Evolutionary conservation across 176 grass and related monocot genomes (phyloP).

Genomic region (Chloris gayana): DNA sequence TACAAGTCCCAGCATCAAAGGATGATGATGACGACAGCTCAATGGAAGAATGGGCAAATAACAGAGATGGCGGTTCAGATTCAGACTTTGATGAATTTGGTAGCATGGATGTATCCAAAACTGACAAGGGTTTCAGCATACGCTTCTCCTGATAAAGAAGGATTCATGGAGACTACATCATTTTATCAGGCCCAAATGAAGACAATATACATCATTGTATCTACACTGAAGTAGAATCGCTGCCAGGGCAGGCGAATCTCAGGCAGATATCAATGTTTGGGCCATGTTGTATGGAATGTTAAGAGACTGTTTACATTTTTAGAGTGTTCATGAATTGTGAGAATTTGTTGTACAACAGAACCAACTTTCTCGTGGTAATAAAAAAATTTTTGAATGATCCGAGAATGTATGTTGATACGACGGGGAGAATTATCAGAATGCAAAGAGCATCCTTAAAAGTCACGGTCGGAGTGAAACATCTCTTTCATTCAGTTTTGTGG

Average conservation of each 20-base stretch:
- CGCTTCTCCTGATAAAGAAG: slow-evolving; percentile 41
- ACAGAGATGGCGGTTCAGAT: slow-evolving; percentile 48
- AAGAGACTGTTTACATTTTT: not conserved
- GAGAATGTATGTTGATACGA: not conserved
- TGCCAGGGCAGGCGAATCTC: not conserved
- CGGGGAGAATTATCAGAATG: not conserved
- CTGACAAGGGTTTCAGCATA: slow-evolving; percentile 68
- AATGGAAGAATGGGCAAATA: slow-evolving; percentile 63
- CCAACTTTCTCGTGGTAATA: not conserved
- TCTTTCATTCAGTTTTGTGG: not conserved
- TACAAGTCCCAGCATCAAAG: slow-evolving; percentile 56
- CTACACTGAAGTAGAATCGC: not conserved
- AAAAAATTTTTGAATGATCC: not conserved
- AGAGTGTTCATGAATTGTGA: slow-evolving; percentile 6
- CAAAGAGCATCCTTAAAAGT: not conserved
- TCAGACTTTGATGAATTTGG: slow-evolving; percentile 81
- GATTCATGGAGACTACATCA: not conserved
- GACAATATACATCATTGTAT: not conserved
- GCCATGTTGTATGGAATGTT: slow-evolving; percentile 26
- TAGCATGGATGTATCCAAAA: slow-evolving; percentile 55
- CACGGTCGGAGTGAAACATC: not conserved
- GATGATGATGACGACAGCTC: slow-evolving; percentile 55
- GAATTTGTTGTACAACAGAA: slow-evolving; percentile 7
- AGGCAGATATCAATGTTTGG: not conserved
- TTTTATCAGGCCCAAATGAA: not conserved